Base-by-base conservation (phyloP, 2,329 filamentous ascomycete genomes). In the Apiospora arundinis region DNA sequence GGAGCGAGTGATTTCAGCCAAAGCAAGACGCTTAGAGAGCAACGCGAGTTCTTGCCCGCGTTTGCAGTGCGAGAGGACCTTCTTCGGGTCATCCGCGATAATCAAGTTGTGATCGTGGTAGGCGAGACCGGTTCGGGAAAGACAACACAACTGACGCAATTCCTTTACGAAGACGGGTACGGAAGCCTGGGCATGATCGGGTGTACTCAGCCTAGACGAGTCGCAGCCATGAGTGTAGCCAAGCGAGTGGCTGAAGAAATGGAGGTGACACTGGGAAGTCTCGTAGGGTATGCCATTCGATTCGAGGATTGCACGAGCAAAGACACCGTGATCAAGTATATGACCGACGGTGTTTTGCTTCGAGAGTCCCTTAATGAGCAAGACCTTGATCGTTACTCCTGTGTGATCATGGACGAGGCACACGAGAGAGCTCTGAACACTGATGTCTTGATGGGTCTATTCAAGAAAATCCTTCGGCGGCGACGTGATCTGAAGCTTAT, bases 401-500 rank as follows among this genome's bases (percentile, higher is more conserved):
- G 95, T 80, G 95, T 99, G 77, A 99, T 99, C 82, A 99, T 99
- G 96, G 96, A 99, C 80, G 96, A 99, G 84, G 97, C 96, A 5
- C 96, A 99, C 87, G 96, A 99, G 82, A 90, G 96, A 81, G 95
- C 96, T 0, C 84, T 99, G 68, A 98, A 99, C 79, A 99, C 96
- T 0, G 96, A 99, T 81, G 95, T 99, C 23, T 85, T 99, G 18
- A 97, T 99, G 93, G 96, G 96, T 0, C 84, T 99, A 40, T 95
- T 99, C 84, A 99, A 98, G 82, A 99, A 99, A 83, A 95, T 99
- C 4, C 84, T 99, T 66, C 92, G 95, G 74, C 89, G 95, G 69
- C 90, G 97, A 72, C 90, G 95, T 77, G 96, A 99, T 78, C 85
- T 99, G 67, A 99, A 98, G 82, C 86, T 99, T 67, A 98, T 99